Base-by-base conservation (phyloP, 2,329 filamentous ascomycete species). In the Byssothecium circinans region DNA sequence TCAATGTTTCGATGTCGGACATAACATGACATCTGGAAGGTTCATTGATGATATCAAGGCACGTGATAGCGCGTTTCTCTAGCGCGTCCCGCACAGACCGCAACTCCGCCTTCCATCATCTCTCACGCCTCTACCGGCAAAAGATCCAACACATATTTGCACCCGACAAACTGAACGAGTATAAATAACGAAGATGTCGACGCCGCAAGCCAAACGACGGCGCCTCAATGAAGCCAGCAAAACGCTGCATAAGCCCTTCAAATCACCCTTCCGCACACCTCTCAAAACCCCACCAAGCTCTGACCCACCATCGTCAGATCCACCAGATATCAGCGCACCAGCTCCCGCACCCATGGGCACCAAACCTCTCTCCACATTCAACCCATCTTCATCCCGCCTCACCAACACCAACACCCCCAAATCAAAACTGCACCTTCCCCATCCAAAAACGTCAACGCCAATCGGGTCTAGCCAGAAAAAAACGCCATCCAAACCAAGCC, bases 231-330 rank as follows among this genome's bases (percentile, higher is more conserved):
- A 78, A 36, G 78, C 81, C 32, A 71, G 78, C 18, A 76, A 75
- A n/a, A 79, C 80, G 6, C 78, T 89, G 39, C 79, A 80, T 52
- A 87, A 85, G 63, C 87, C 87, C 0, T 90, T 90, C 73, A 84
- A 85, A 56, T 89, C 87, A 37, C 87, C 86, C 12, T 78, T 87
- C 51, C 81, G 79, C 56, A 78, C 74, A 30, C 73, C 75, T 19
- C 49, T 65, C 42, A 67, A 63, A 45, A 57, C 58, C 14, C 50
- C 30, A 27, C 49, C 57, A 32, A 52, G 56, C 37, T 59, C 60
- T 27, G 57, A 61, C 29, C 55, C 57, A 12, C 59, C 54, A 8
- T 64, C 60, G 30, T 63, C 62, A 23, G 62, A 67, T 35, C 57
- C 59, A 42, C 54, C 50, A 17, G 15, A 50, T 39, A 48, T 36